Conservation (phyloP, 2,329 filamentous ascomycete species). For the Botrytis fragariae region DNA sequence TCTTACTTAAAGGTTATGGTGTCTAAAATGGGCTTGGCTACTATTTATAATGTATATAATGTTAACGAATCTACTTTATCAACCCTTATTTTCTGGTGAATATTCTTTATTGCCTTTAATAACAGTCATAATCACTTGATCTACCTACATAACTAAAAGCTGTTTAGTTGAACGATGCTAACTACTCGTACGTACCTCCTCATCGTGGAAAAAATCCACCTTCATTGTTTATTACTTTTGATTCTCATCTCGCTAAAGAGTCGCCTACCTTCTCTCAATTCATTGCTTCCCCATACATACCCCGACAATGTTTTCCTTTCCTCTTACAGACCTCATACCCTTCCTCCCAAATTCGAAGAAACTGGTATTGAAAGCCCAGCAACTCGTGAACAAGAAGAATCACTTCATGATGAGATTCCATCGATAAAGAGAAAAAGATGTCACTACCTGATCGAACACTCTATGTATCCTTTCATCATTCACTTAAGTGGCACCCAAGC, state of each 20-base stretch:
- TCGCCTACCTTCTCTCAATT: not conserved
- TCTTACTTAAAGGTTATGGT: not conserved
- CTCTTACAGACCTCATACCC: not conserved
- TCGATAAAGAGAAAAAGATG: not conserved
- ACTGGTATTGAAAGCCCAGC: not conserved
- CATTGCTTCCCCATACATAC: not conserved
- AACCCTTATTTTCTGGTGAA: not conserved
- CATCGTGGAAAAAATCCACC: not conserved
- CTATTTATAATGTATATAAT: not conserved
- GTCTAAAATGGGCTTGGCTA: not conserved
- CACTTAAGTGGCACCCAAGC: not conserved
- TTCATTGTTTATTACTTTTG: not conserved
- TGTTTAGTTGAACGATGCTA: not conserved
- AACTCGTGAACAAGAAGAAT: accelerated
- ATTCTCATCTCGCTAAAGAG: not conserved
- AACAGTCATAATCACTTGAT: not conserved
- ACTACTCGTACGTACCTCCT: not conserved
- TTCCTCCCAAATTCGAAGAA: not conserved
- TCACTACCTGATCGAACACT: not conserved
- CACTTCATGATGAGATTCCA: not conserved
- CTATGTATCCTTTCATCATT: not conserved
- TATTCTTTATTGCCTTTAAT: not conserved
- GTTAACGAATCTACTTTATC: not conserved
- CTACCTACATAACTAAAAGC: not conserved
- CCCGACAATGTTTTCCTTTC: not conserved